phyloP scores from a whole-genome alignment of 768 basidiomycete genomes.

The Tylopilus subfusipes region DNA sequence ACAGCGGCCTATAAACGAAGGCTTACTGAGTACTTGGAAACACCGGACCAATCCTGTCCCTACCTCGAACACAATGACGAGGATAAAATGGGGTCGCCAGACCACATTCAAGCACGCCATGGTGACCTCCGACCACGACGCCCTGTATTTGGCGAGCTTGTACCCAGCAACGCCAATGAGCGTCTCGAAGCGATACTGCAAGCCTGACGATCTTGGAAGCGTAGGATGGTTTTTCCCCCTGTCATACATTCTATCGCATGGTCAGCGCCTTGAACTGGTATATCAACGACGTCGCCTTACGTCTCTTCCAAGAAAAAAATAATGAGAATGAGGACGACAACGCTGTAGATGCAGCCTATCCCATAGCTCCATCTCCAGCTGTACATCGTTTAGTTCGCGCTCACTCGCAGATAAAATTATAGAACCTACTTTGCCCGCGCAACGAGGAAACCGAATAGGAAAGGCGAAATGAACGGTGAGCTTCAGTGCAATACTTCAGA shows the following conservation, averaged over 20 bases:
- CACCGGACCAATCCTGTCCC: background rate
- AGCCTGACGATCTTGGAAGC: slow-evolving; percentile 23
- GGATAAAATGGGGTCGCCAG: slow-evolving; percentile 49
- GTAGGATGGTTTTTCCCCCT: slow-evolving; percentile 37
- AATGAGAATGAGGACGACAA: slow-evolving; percentile 44
- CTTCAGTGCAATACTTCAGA: slow-evolving; percentile 27
- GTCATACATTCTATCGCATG: slow-evolving; percentile 43
- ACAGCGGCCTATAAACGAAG: slow-evolving; percentile 32
- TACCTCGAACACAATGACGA: slow-evolving; percentile 40
- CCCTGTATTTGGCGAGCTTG: slow-evolving; percentile 44
- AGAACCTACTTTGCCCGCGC: slow-evolving; percentile 24
- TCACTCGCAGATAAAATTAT: too few relatives aligned
- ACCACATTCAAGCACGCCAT: slow-evolving; percentile 37
- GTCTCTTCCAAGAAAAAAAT: slow-evolving; percentile 49
- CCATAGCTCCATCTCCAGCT: slow-evolving; percentile 55
- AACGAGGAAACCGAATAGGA: slow-evolving; percentile 29
- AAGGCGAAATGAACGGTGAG: slow-evolving; percentile 30
- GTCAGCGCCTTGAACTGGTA: background rate
- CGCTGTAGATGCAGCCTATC: slow-evolving; percentile 46
- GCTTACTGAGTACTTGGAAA: background rate
- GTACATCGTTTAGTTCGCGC: background rate
- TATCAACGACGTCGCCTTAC: slow-evolving; percentile 24
- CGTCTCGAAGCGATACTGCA: slow-evolving; percentile 43
- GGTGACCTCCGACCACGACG: slow-evolving; percentile 36
- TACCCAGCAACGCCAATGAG: slow-evolving; percentile 47